Evolutionary conservation across 805 yeast genomes (phyloP).

Genomic region (Sugiyamaella americana): DNA sequence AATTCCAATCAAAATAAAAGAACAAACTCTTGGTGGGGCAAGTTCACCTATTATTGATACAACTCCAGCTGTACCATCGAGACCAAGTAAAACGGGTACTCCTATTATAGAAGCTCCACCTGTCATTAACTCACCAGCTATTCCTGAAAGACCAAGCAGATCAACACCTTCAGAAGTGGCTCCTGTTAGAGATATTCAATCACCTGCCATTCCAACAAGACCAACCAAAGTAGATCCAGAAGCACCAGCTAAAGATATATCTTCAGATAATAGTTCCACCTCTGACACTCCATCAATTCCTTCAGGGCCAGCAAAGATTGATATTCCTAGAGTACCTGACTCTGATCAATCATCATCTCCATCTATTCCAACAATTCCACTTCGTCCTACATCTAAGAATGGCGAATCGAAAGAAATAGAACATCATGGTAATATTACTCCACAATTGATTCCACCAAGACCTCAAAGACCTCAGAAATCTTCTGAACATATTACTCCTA

Average conservation of each 20-base stretch:
- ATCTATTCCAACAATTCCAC: neutral
- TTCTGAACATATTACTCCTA: neutral
- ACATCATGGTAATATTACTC: no score
- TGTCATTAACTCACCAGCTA: conserved; percentile 2
- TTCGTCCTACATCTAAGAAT: no score
- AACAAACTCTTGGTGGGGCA: no score
- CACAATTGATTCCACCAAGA: no score
- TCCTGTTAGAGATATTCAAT: neutral
- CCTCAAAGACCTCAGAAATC: neutral
- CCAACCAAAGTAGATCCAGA: neutral
- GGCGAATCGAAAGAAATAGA: no score
- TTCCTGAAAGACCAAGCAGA: conserved; percentile 2
- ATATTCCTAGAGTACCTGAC: neutral
- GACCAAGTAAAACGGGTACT: no score
- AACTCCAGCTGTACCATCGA: no score
- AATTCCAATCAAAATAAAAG: no score
- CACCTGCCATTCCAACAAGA: neutral
- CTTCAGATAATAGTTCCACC: neutral
- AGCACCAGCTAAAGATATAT: neutral
- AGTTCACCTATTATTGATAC: no score
- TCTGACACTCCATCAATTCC: neutral
- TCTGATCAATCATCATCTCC: neutral
- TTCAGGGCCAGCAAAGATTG: neutral
- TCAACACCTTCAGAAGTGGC: neutral
- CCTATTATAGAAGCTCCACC: no score